Evolutionary conservation across 306 rosid species (phyloP).

Genomic region (Potentilla sterilis): DNA sequence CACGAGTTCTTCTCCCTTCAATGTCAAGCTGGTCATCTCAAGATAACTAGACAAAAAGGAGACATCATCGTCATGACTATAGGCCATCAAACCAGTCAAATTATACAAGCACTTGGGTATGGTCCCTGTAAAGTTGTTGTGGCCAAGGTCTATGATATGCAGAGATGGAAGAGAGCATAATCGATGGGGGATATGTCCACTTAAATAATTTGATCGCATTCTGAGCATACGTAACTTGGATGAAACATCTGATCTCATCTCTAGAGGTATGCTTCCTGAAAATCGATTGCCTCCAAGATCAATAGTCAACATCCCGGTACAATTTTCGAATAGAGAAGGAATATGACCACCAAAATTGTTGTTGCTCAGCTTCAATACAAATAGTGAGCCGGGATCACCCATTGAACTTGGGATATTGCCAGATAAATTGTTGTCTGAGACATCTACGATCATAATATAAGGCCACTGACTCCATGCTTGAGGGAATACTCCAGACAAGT

Average conservation of each 20-base stretch:
- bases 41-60: background rate
- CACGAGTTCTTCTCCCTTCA: background rate
- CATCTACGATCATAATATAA: accelerated
- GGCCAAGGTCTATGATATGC: background rate
- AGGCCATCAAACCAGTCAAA: background rate
- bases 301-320: background rate
- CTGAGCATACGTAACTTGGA: background rate
- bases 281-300: background rate
- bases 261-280: background rate
- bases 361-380: background rate
- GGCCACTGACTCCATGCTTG: background rate
- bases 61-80: background rate
- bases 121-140: background rate
- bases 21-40: background rate
- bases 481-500: background rate
- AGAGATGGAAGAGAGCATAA: background rate
- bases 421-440: background rate
- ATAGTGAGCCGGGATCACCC: background rate
- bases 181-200: background rate
- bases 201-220: background rate
- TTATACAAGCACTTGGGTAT: slow-evolving; percentile 4
- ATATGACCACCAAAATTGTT: background rate
- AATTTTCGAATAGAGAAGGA: background rate
- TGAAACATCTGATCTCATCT: no score
- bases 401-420: background rate